A percentile compares a stretch with the other conserved stretches of the same genome.
phyloP scores from a whole-genome alignment of 306 rosid genomes.

The Dalbergia cochinchinensis region DNA sequence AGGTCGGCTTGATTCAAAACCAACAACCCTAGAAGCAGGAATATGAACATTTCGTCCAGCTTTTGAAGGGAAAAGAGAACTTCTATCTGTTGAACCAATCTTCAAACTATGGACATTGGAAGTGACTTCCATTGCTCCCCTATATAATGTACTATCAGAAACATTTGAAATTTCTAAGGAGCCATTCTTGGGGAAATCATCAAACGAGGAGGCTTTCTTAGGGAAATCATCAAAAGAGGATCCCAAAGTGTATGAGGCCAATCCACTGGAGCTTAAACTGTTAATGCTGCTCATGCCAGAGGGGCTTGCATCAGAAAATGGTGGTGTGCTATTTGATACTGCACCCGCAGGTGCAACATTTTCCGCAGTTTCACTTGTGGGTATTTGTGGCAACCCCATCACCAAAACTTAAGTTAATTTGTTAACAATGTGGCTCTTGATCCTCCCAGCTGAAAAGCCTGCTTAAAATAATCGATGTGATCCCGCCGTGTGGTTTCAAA shows the following conservation, averaged over 20 bases:
- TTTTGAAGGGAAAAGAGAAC: slow-evolving; percentile 50
- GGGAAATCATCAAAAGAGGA: slow-evolving; percentile 64
- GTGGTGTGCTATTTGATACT: slow-evolving; percentile 65
- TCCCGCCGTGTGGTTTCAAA: slow-evolving; percentile 31
- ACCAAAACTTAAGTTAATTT: slow-evolving; percentile 23
- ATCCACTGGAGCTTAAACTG: slow-evolving; percentile 50
- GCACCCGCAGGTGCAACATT: slow-evolving; percentile 57
- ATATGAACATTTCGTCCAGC: slow-evolving; percentile 59
- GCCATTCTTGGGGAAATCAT: slow-evolving; percentile 61
- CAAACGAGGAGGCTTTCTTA: slow-evolving; percentile 50
- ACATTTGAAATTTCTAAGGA: slow-evolving; percentile 60
- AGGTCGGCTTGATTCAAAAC: slow-evolving; percentile 73
- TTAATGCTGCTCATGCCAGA: slow-evolving; percentile 61
- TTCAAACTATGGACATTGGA: slow-evolving; percentile 71
- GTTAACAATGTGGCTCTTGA: slow-evolving; percentile 28
- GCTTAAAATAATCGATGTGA: slow-evolving; percentile 35
- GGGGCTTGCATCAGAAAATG: slow-evolving; percentile 62
- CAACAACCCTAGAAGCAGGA: slow-evolving; percentile 93
- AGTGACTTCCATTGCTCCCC: slow-evolving; percentile 68
- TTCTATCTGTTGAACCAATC: slow-evolving; percentile 63
- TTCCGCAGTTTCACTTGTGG: slow-evolving; percentile 66
- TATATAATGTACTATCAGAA: slow-evolving; percentile 53
- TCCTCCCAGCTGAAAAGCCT: slow-evolving; percentile 29
- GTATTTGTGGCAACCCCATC: slow-evolving; percentile 93
- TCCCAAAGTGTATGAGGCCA: slow-evolving; percentile 51